Evolutionary conservation across 257 asterid species (phyloP).

Genomic region (Haberlea rhodopensis): DNA sequence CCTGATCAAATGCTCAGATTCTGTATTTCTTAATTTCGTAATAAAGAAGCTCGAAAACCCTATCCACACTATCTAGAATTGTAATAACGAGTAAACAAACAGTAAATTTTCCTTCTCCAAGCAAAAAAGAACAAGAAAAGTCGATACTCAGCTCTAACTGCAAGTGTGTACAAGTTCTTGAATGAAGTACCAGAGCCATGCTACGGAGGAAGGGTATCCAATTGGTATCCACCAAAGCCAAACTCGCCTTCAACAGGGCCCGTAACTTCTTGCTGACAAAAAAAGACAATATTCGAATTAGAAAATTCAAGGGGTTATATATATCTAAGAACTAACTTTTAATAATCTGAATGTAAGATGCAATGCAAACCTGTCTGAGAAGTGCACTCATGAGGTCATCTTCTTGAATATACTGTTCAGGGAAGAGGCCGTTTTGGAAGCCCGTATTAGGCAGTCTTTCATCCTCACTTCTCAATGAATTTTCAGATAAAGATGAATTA

Average conservation of each 20-base stretch:
- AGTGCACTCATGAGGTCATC: conserved; percentile 76
- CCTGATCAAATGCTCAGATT: too few relatives aligned
- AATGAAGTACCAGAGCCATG: not conserved
- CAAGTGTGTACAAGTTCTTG: conserved; percentile 39
- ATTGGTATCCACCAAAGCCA: conserved; percentile 56
- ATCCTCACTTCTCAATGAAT: conserved; percentile 39
- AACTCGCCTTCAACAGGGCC: conserved; percentile 58
- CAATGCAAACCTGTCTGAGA: conserved; percentile 60
- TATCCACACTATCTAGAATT: too few relatives aligned
- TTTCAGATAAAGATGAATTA: conserved; percentile 35
- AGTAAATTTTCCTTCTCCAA: too few relatives aligned
- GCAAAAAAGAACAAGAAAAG: not conserved
- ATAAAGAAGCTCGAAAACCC: too few relatives aligned
- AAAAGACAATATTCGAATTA: not conserved
- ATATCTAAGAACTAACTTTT: not conserved
- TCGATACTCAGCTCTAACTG: conserved; percentile 29
- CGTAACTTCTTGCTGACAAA: conserved; percentile 52
- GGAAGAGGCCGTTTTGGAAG: conserved; percentile 39
- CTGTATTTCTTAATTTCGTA: too few relatives aligned
- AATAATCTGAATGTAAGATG: not conserved
- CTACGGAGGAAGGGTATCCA: conserved; percentile 70
- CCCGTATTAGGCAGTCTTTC: conserved; percentile 47
- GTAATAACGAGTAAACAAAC: too few relatives aligned
- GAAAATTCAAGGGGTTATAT: too few relatives aligned
- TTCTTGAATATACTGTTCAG: conserved; percentile 62